phyloP scores from a whole-genome alignment of 2,329 filamentous ascomycete species.

The Cladosporium sp. region DNA sequence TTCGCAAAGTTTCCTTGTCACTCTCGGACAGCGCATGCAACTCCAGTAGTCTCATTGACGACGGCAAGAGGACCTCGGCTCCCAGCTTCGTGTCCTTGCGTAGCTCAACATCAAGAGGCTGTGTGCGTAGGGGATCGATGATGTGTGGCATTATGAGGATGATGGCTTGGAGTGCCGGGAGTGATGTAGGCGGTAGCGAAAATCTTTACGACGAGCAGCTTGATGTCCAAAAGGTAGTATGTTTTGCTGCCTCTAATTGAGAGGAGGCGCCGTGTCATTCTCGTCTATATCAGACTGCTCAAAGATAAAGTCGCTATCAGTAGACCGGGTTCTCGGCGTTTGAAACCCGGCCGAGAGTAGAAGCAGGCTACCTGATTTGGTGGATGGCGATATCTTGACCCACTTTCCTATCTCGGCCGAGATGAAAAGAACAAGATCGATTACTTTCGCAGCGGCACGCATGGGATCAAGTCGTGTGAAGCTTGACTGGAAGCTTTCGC shows the following conservation, averaged over 20 bases:
- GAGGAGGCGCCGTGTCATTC: too few relatives aligned
- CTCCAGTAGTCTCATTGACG: conserved; percentile 10
- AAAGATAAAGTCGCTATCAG: background rate
- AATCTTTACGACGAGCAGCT: background rate
- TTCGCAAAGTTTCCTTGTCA: conserved; percentile 16
- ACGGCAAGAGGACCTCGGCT: conserved; percentile 16
- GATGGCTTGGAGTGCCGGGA: background rate
- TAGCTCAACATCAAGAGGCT: conserved; percentile 3
- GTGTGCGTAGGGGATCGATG: conserved; percentile 10
- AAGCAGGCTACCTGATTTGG: too few relatives aligned
- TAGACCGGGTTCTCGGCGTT: background rate
- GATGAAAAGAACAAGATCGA: background rate
- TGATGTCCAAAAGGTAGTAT: background rate
- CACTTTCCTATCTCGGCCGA: background rate
- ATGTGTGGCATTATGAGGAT: conserved; percentile 12
- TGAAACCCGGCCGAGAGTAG: background rate
- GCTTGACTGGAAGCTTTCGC: background rate
- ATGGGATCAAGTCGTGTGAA: background rate
- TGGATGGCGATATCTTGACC: background rate
- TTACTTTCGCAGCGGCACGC: background rate
- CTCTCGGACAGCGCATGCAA: conserved; percentile 9
- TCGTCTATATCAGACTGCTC: too few relatives aligned
- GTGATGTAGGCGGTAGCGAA: background rate
- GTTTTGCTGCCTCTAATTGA: background rate
- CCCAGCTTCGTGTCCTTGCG: conserved; percentile 18